Conservation (phyloP, 139 green algal genomes). For the Picochlorum costavermella region DNA sequence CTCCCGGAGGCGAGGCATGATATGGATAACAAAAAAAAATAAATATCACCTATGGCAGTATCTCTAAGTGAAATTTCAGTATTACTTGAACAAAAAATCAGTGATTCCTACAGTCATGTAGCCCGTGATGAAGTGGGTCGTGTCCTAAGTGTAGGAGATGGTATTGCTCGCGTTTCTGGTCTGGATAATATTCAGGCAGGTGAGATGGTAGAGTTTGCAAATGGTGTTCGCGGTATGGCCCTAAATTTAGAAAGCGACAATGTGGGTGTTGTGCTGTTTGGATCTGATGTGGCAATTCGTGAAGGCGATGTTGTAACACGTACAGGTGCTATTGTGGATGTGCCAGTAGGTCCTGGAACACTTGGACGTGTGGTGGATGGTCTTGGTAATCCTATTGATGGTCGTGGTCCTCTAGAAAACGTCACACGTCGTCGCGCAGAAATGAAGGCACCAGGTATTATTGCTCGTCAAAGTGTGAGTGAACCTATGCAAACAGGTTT, state of each 20-base stretch:
- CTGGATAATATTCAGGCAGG: conserved; percentile 76
- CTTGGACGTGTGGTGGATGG: conserved; percentile 80
- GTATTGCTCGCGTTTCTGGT: conserved; percentile 85
- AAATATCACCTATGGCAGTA: conserved; percentile 27
- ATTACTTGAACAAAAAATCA: conserved; percentile 50
- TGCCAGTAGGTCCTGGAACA: conserved; percentile 72
- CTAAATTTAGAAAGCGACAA: conserved; percentile 88
- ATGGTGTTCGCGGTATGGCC: conserved; percentile 79
- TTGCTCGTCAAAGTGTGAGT: conserved; percentile 56
- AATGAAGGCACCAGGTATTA: conserved; percentile 74
- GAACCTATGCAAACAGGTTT: conserved; percentile 67
- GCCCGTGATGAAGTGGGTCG: conserved; percentile 59
- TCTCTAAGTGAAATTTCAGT: conserved; percentile 44
- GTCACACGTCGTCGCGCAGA: conserved; percentile 58
- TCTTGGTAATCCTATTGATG: conserved; percentile 80
- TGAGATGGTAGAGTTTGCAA: conserved; percentile 85
- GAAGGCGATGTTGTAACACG: conserved; percentile 80
- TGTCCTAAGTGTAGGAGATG: conserved; percentile 83
- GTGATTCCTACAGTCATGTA: conserved; percentile 40
- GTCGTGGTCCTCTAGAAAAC: conserved; percentile 64
- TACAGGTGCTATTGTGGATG: conserved; percentile 84
- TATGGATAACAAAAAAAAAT: conserved; percentile 24
- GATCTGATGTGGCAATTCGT: conserved; percentile 62
- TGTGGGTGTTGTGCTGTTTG: conserved; percentile 86
- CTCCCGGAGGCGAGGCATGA: conserved; percentile 10